phyloP scores from a whole-genome alignment of 257 asterid genomes.

The Cynanchum wilfordii region DNA sequence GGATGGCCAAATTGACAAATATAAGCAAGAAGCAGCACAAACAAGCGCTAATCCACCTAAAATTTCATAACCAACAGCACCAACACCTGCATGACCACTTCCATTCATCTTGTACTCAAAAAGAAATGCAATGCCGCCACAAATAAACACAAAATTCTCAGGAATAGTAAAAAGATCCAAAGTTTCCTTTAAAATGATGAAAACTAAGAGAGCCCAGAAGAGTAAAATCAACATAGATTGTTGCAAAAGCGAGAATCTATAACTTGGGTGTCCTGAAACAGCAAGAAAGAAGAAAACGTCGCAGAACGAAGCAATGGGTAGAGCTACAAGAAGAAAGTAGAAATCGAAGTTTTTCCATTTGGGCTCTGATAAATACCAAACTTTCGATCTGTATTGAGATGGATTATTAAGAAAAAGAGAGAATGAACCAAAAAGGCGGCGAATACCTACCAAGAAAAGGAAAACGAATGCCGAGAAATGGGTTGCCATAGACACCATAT shows the following conservation, averaged over 20 bases:
- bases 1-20: conserved; percentile 49
- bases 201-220: conserved; percentile 61
- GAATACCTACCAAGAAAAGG: conserved; percentile 59
- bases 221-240: conserved; percentile 53
- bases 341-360: conserved; percentile 76
- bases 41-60: conserved; percentile 45
- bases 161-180: conserved; percentile 46
- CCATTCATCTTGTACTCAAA: conserved; percentile 58
- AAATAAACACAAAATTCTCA: conserved; percentile 47
- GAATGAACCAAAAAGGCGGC: conserved; percentile 52
- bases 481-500: conserved; percentile 68
- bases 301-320: conserved; percentile 62
- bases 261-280: conserved; percentile 47
- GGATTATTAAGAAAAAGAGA: conserved; percentile 66
- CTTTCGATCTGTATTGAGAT: conserved; percentile 53
- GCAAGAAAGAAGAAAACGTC: conserved; percentile 48
- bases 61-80: conserved; percentile 43
- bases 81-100: conserved; percentile 54
- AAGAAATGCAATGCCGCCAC: conserved; percentile 49
- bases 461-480: conserved; percentile 67
- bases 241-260: conserved; percentile 61
- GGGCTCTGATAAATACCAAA: conserved; percentile 70
- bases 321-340: conserved; percentile 46
- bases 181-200: conserved; percentile 46
- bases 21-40: conserved; percentile 58